phyloP scores from a whole-genome alignment of 2,329 filamentous ascomycete species.

The Aspergillus alliaceus region DNA sequence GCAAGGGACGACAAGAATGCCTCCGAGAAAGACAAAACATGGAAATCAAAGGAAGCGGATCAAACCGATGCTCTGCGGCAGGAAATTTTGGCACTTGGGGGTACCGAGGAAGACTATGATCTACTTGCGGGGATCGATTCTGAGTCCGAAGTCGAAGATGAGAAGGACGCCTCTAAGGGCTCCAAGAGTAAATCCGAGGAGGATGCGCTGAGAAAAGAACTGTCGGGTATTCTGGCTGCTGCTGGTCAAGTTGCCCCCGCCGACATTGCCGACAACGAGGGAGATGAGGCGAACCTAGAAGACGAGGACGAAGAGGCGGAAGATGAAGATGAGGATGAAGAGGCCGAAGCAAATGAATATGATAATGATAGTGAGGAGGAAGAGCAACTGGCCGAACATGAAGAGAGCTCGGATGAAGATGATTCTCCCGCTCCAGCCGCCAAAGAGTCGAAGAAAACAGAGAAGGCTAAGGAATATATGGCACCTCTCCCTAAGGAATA shows the following conservation, averaged over 20 bases:
- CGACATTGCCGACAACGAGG: slow-evolving; percentile 33
- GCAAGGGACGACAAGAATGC: slow-evolving; percentile 32
- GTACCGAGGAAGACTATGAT: slow-evolving; percentile 51
- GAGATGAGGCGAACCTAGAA: slow-evolving; percentile 27
- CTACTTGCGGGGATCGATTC: slow-evolving; percentile 46
- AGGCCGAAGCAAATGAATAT: slow-evolving; percentile 29
- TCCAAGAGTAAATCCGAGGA: slow-evolving; percentile 29
- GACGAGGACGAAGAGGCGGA: slow-evolving; percentile 30
- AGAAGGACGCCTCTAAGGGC: slow-evolving; percentile 20
- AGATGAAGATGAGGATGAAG: slow-evolving; percentile 31
- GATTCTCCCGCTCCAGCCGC: slow-evolving; percentile 21
- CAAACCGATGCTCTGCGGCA: slow-evolving; percentile 37
- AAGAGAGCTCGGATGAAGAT: slow-evolving; percentile 29
- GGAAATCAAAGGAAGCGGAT: slow-evolving; percentile 19
- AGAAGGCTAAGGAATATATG: slow-evolving; percentile 17
- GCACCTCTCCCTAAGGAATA: slow-evolving; percentile 37
- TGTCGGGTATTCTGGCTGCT: slow-evolving; percentile 36
- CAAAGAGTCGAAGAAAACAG: slow-evolving; percentile 25
- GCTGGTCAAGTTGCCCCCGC: slow-evolving; percentile 38
- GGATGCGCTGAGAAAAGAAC: slow-evolving; percentile 42
- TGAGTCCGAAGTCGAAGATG: slow-evolving; percentile 47
- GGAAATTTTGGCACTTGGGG: slow-evolving; percentile 49
- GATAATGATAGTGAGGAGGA: slow-evolving; percentile 29
- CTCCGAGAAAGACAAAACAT: slow-evolving; percentile 19
- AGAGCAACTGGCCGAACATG: slow-evolving; percentile 10